Conservation (phyloP, 2,329 filamentous ascomycete genomes). For the Claviceps spartinae region DNA sequence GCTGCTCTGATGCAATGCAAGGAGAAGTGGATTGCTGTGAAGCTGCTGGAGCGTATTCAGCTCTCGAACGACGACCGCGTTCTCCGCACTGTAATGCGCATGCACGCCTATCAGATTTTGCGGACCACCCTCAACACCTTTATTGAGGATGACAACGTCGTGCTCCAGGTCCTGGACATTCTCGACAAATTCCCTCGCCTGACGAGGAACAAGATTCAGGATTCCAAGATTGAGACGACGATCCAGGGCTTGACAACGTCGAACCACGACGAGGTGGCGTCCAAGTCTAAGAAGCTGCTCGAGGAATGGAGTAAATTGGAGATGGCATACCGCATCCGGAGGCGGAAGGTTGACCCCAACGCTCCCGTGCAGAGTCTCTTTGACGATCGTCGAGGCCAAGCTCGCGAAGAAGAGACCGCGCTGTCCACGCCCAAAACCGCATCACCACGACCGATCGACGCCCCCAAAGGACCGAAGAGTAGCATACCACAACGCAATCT, state of each 20-base stretch:
- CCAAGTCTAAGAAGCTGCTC: conserved; percentile 57
- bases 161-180: conserved; percentile 80
- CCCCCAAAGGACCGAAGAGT: conserved; percentile 46
- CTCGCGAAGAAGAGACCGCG: conserved; percentile 26
- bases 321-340: conserved; percentile 81
- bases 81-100: conserved; percentile 76
- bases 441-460: conserved; percentile 33
- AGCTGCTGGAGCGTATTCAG: conserved; percentile 80
- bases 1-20: conserved; percentile 93
- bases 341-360: conserved; percentile 70
- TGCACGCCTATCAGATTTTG: conserved; percentile 94
- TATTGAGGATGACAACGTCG: conserved; percentile 77
- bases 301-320: conserved; percentile 83
- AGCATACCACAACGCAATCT: conserved; percentile 41
- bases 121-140: conserved; percentile 77
- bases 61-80: conserved; percentile 76
- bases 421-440: conserved; percentile 26
- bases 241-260: conserved; percentile 55
- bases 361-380: conserved; percentile 42
- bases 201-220: conserved; percentile 92
- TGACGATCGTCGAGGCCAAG: conserved; percentile 45
- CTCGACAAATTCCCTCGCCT: conserved; percentile 78
- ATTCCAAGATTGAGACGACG: conserved; percentile 83
- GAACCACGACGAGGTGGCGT: conserved; percentile 61
- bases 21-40: conserved; percentile 98